Conservation (phyloP, 169 alveolate genomes). For the Eimeria falciformis region DNA sequence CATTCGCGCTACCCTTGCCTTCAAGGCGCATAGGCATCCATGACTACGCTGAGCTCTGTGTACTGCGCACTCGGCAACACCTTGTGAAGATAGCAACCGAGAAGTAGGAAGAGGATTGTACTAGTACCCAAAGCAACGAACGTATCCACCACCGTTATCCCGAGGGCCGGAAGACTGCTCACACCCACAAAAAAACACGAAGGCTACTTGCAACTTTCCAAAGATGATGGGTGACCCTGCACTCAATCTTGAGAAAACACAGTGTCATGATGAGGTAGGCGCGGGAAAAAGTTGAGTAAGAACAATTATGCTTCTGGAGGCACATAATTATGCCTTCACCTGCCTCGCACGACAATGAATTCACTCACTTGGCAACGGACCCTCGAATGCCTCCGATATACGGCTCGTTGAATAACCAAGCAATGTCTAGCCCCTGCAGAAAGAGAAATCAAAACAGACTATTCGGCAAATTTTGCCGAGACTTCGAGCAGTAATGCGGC, state of each 20-base stretch:
- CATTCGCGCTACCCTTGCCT: background rate
- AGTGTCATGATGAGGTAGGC: too few relatives aligned
- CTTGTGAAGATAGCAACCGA: conserved; percentile 62
- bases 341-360: too few relatives aligned
- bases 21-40: background rate
- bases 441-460: background rate
- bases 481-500: too few relatives aligned
- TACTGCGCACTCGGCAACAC: conserved; percentile 31
- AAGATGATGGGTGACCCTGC: too few relatives aligned
- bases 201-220: too few relatives aligned
- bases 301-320: too few relatives aligned
- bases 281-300: too few relatives aligned
- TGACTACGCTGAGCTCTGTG: background rate
- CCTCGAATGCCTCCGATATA: conserved; percentile 57
- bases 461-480: too few relatives aligned
- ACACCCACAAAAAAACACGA: background rate
- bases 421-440: conserved; percentile 49
- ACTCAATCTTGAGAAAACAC: background rate
- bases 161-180: conserved; percentile 27
- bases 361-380: conserved; percentile 5
- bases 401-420: conserved; percentile 54
- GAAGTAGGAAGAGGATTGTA: conserved; percentile 13
- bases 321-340: too few relatives aligned
- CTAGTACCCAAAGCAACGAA: conserved; percentile 43
- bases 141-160: conserved; percentile 26